Base-by-base conservation (phyloP, 2,329 filamentous ascomycete genomes). In the Neofusicoccum sp. region DNA sequence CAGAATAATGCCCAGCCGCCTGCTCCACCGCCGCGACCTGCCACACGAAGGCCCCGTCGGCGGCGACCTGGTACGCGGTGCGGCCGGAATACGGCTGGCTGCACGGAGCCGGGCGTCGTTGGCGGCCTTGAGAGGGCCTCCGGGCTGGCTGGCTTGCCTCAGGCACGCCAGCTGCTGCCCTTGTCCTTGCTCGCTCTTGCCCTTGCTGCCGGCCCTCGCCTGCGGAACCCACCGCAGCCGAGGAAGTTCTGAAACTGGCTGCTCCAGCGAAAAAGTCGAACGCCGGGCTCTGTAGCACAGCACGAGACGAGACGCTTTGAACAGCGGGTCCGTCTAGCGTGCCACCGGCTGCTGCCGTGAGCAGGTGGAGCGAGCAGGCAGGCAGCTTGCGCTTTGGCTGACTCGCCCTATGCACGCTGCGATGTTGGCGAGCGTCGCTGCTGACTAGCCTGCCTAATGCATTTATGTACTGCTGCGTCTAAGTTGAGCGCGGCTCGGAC, bases 361-460 rank as follows among this genome's bases (percentile, higher is more conserved):
- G 68, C 58, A 82, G 81, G 61, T 82, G 79, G 56, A 82, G 65
- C 51, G 83, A 77, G 5, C 79, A 81, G 1, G 78, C 76, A 1
- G 78, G 20, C 20, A 20, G 20, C 20, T 2, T 2, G 20, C 20
- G 20, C 82, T 1, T 81, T 81, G 0, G 81, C 81, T 6, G 78
- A 82, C 64, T 82, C 53, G 24, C 81, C 82, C 73, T 78, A 79
- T 3, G 20, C 20, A 20, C 20, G 79, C 79, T 0, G 77, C 81
- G 5, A 83, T 79, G 4, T 71, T 65, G 3, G 67, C 69, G 20
- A 7, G 75, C 73, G 62, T 83, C 78, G 20, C 81, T 81, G 6
- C 79, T 78, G 4, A 83, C 69, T 1, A 77, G 69, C 11, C 67
- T 60, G 38, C 20, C 20, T 2, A 2, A 20, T 20, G 20, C 2